Evolutionary conservation across 352 stramenopile species (phyloP).

Genomic region (Phytophthora parvispora): DNA sequence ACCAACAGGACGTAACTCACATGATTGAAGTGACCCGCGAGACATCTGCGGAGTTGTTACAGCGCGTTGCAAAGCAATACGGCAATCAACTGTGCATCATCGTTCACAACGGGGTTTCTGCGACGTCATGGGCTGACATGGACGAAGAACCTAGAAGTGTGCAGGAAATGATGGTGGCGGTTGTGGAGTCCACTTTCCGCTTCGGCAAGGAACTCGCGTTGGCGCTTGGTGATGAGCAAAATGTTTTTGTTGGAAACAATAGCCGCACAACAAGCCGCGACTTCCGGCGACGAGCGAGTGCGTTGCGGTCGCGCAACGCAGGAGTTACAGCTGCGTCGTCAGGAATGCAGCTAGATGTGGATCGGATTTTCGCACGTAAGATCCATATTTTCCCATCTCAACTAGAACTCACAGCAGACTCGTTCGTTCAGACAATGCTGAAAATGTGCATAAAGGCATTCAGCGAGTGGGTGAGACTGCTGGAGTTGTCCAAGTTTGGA

Average conservation of each 20-base stretch:
- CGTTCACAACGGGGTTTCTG: constrained; percentile 50
- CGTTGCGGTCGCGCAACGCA: constrained; percentile 62
- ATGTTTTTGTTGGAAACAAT: constrained; percentile 49
- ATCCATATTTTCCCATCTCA: constrained; percentile 72
- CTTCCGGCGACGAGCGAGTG: constrained; percentile 68
- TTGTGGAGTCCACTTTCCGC: constrained; percentile 68
- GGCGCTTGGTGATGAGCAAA: constrained; percentile 71
- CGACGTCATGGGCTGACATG: constrained; percentile 64
- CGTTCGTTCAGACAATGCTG: constrained; percentile 76
- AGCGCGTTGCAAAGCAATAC: constrained; percentile 72
- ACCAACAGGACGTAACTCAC: constrained; percentile 66
- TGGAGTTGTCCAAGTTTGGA: constrained; percentile 72
- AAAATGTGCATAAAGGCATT: constrained; percentile 87
- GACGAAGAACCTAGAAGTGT: constrained; percentile 77
- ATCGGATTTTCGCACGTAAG: constrained; percentile 86
- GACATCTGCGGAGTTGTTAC: constrained; percentile 63
- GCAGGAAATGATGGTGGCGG: constrained; percentile 67
- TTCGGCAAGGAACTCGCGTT: constrained; percentile 74
- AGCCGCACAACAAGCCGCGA: constrained; percentile 67
- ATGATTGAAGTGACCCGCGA: constrained; percentile 85
- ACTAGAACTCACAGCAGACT: constrained; percentile 62
- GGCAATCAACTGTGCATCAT: constrained; percentile 63
- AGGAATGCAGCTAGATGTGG: constrained; percentile 82
- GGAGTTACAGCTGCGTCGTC: constrained; percentile 33
- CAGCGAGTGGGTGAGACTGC: constrained; percentile 67